Evolutionary conservation across 2,329 filamentous ascomycete genomes (phyloP).

Genomic region (Akanthomyces uredinophilus): DNA sequence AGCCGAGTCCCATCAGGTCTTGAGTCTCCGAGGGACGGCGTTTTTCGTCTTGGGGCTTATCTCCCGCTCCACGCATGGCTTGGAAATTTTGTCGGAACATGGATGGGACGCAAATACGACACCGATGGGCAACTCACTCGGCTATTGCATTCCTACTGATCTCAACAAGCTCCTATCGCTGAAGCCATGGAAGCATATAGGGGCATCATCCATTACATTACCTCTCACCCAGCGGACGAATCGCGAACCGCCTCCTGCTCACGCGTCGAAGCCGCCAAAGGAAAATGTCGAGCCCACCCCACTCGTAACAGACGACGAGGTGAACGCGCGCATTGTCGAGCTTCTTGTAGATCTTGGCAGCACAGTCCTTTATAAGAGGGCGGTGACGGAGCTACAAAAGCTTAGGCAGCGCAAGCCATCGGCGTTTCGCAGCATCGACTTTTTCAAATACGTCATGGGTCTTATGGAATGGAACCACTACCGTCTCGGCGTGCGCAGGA

Average conservation of each 20-base stretch:
- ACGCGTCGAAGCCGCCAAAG: conserved; percentile 37
- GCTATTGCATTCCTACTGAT: conserved; percentile 78
- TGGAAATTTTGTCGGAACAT: conserved; percentile 82
- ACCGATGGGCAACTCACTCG: conserved; percentile 73
- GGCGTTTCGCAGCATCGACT: conserved; percentile 67
- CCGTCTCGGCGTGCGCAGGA: conserved; percentile 76
- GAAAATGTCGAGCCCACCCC: conserved; percentile 36
- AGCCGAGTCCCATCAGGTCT: conserved; percentile 79
- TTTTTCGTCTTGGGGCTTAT: conserved; percentile 95
- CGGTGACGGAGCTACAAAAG: conserved; percentile 74
- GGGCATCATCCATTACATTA: conserved; percentile 41
- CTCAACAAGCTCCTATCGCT: conserved; percentile 75
- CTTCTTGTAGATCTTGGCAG: conserved; percentile 86
- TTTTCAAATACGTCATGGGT: conserved; percentile 82
- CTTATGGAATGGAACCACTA: conserved; percentile 88
- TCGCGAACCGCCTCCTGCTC: conserved; percentile 36
- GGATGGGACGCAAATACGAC: conserved; percentile 93
- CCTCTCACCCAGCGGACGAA: conserved; percentile 51
- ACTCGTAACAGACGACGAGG: conserved; percentile 54
- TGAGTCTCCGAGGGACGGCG: conserved; percentile 90
- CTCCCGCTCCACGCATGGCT: conserved; percentile 82
- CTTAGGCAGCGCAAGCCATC: conserved; percentile 70
- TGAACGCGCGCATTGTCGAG: conserved; percentile 77
- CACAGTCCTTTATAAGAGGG: conserved; percentile 84
- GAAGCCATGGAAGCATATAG: conserved; percentile 51